Base-by-base conservation (phyloP, 2,329 filamentous ascomycete genomes). In the Thielaviopsis punctulata region DNA sequence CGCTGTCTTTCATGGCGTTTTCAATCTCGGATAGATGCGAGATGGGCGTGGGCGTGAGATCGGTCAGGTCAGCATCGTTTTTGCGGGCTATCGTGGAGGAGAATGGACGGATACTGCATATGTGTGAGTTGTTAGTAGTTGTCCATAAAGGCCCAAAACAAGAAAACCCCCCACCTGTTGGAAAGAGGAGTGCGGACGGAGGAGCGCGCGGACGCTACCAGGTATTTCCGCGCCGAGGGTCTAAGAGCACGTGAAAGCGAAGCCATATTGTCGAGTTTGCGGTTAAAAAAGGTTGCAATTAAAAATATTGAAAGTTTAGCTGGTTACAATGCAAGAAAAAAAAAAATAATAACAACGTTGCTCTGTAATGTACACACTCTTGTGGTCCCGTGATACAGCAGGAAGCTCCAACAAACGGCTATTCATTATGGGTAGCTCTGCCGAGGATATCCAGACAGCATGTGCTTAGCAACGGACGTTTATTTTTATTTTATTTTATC, bases 11-110 rank as follows among this genome's bases (percentile, higher is more conserved):
- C 85, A 98, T 94, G 62, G 92, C 79, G 13, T 77, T 63, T 69
- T 98, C 92, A 55, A 85, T 82, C 68, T 98, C 92, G 60, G 86
- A 93, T 58, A 95, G 74, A 67, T 94, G 88, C 44, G 84, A 84
- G 68, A 98, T 95, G 50, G 92, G 92, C 5, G 90, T 95, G 1
- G 92, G 90, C 0, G 83, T 81, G 58, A 95, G 76, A 47, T 85
- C 80, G 56, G 81, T 75, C 61, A 94, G 79, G 66, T 92, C 75
- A 55, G 71, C 48, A 48, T 65, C 62, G 59, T 67, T 66, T 58
- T 72, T 71, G 59, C 71, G 74, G 59, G 73, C 73, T 56, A 73
- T 58, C 0, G 81, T 84, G 48, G 74, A 74, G 36, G 80, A 83
- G 54, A 87, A 73, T 19, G 72, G 62, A 58, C 79, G 76, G 54